These are phyloP conservation scores for Lomentospora prolificans DNA, from an alignment of 2,329 filamentous ascomycete species.

Conservation along the genomic window DNA sequence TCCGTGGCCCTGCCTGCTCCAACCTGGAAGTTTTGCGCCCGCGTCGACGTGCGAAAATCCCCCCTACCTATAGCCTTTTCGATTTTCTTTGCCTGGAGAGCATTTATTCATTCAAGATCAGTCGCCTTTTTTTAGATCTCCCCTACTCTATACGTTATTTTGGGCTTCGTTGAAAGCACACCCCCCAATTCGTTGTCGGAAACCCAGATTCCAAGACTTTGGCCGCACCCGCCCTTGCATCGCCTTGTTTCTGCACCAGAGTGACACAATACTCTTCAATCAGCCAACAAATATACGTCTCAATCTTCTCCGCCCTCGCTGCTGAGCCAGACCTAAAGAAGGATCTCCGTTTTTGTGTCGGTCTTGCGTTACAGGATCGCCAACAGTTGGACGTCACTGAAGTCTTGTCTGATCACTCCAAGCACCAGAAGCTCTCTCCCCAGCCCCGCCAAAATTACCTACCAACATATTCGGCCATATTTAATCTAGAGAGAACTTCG, in stretches of 20 bases:
- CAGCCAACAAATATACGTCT: background rate
- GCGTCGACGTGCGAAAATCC: background rate
- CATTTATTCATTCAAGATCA: no score
- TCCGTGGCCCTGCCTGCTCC: no score
- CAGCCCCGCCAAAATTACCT: no score
- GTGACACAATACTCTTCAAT: background rate
- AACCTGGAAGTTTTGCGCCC: background rate
- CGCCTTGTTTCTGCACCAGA: background rate
- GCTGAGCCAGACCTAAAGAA: background rate
- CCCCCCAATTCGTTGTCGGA: no score
- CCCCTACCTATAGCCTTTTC: no score
- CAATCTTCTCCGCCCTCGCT: background rate
- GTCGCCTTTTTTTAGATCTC: background rate
- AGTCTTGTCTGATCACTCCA: no score
- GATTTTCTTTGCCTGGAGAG: no score
- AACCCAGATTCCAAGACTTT: background rate
- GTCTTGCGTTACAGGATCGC: background rate
- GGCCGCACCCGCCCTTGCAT: background rate
- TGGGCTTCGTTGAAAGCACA: no score
- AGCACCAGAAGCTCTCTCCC: no score
- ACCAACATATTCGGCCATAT: no score
- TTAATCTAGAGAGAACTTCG: no score
- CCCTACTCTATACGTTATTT: no score
- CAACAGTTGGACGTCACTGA: background rate
- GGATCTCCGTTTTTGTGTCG: background rate